Conservation (phyloP, 345 rosid genomes). For the Salix purpurea region DNA sequence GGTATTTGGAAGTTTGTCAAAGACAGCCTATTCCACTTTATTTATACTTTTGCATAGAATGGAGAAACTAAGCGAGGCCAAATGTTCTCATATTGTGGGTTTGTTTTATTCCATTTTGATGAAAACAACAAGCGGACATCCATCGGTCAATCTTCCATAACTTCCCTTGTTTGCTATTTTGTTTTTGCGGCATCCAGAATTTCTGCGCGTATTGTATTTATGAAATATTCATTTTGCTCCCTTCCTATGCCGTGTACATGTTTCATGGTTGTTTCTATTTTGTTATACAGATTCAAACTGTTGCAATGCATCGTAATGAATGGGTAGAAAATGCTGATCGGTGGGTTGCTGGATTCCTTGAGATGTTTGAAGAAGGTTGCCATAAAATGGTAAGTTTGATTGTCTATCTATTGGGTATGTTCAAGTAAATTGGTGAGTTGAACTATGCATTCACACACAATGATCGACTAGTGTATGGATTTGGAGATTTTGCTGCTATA, state of each 20-base stretch:
- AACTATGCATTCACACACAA: neutral
- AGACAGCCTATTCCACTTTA: no score
- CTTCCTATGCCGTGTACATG: neutral
- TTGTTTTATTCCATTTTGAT: neutral
- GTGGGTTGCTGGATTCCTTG: conserved; percentile 96
- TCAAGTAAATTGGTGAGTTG: no score
- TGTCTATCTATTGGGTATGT: neutral
- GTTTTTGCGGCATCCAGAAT: no score
- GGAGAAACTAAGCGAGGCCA: neutral
- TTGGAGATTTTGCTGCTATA: neutral
- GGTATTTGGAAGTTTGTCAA: no score
- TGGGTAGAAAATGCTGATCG: conserved; percentile 99
- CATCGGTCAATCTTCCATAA: neutral
- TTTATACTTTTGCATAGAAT: neutral
- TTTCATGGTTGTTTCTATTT: neutral
- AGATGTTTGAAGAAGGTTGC: conserved; percentile 97
- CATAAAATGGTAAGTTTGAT: conserved; percentile 75
- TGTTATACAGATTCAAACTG: conserved; percentile 63
- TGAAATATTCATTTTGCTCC: neutral
- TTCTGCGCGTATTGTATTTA: neutral
- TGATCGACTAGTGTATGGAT: neutral
- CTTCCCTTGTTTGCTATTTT: neutral
- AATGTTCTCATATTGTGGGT: neutral
- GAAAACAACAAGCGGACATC: neutral
- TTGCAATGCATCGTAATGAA: conserved; percentile 68